A percentile compares a stretch with the other conserved stretches of the same genome.
These are phyloP conservation scores for Triticum timopheevii DNA, from an alignment of 176 grass and related monocot genomes.

Conservation along the genomic window DNA sequence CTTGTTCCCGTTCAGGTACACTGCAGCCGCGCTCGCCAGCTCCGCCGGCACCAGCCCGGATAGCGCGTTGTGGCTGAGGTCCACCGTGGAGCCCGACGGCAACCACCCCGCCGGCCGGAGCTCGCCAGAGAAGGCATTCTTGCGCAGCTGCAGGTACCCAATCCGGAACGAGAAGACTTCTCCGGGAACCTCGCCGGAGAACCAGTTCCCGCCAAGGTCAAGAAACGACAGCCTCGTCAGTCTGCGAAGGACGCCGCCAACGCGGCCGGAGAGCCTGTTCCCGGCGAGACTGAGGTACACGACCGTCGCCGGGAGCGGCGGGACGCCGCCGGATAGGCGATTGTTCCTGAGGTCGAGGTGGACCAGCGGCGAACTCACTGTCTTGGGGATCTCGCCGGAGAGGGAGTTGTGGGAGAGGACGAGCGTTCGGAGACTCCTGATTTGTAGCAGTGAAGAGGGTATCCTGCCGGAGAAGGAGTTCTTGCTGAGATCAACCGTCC, in stretches of 20 bases:
- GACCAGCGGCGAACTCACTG: slow-evolving; percentile 36
- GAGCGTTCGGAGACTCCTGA: slow-evolving; percentile 45
- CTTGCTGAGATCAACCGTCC: slow-evolving; percentile 64
- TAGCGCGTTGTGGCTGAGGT: slow-evolving; percentile 81
- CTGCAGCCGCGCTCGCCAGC: slow-evolving; percentile 42
- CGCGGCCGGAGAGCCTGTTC: slow-evolving; percentile 65
- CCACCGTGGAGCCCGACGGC: slow-evolving; percentile 51
- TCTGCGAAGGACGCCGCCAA: slow-evolving; percentile 34
- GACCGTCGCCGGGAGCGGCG: slow-evolving; percentile 52
- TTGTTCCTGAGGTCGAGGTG: slow-evolving; percentile 73
- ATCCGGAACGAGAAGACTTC: slow-evolving; percentile 60
- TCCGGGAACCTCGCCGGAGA: slow-evolving; percentile 60
- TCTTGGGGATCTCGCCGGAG: slow-evolving; percentile 28
- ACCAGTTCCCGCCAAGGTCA: slow-evolving; percentile 70
- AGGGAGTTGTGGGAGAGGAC: slow-evolving; percentile 67
- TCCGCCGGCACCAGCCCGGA: slow-evolving; percentile 55
- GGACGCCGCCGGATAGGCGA: slow-evolving; percentile 41
- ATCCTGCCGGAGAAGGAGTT: slow-evolving; percentile 55
- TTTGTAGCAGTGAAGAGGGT: slow-evolving; percentile 40
- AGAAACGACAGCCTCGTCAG: slow-evolving; percentile 53
- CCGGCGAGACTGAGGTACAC: slow-evolving; percentile 65
- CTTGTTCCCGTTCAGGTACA: slow-evolving; percentile 76
- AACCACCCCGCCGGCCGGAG: slow-evolving; percentile 43
- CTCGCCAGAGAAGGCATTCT: slow-evolving; percentile 67
- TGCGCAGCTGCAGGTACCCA: slow-evolving; percentile 60